Evolutionary conservation across 345 rosid species (phyloP).

Genomic region (Psidium guajava): DNA sequence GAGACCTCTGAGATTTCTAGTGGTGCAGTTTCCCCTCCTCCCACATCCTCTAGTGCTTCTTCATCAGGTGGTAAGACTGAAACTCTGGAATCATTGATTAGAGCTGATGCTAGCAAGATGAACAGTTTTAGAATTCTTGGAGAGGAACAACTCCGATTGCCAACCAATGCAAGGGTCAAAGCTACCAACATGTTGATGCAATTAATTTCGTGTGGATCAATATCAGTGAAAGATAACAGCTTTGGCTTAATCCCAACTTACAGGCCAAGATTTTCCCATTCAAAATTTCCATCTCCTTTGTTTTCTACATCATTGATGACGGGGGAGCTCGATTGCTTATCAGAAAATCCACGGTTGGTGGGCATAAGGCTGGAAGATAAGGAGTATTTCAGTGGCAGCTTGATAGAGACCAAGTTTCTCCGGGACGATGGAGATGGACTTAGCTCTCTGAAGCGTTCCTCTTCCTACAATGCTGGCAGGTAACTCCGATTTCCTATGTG

Average conservation of each 20-base stretch:
- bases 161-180: slow-evolving; percentile 49
- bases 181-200: slow-evolving; percentile 81
- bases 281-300: slow-evolving; percentile 59
- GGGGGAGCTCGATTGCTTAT: slow-evolving; percentile 74
- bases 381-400: slow-evolving; percentile 89
- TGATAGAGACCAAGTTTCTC: slow-evolving; percentile 62
- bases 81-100: slow-evolving; percentile 82
- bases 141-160: slow-evolving; percentile 66
- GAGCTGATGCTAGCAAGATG: slow-evolving; percentile 80
- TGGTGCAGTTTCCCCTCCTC: slow-evolving; percentile 61
- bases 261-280: slow-evolving; percentile 57
- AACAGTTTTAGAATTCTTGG: slow-evolving; percentile 84
- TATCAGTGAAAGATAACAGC: slow-evolving; percentile 85
- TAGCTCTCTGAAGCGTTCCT: slow-evolving; percentile 70
- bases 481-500: slow-evolving; percentile 7
- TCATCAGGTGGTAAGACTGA: slow-evolving; percentile 65
- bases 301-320: slow-evolving; percentile 59
- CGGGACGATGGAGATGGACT: slow-evolving; percentile 38
- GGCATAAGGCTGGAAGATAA: slow-evolving; percentile 69
- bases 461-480: slow-evolving; percentile 96
- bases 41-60: slow-evolving; percentile 55
- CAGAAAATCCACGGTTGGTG: slow-evolving; percentile 74
- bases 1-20: slow-evolving; percentile 39
- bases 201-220: slow-evolving; percentile 88
- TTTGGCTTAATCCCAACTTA: slow-evolving; percentile 82